phyloP scores from a whole-genome alignment of 2,329 filamentous ascomycete genomes.

The Penicillium oxalicum region DNA sequence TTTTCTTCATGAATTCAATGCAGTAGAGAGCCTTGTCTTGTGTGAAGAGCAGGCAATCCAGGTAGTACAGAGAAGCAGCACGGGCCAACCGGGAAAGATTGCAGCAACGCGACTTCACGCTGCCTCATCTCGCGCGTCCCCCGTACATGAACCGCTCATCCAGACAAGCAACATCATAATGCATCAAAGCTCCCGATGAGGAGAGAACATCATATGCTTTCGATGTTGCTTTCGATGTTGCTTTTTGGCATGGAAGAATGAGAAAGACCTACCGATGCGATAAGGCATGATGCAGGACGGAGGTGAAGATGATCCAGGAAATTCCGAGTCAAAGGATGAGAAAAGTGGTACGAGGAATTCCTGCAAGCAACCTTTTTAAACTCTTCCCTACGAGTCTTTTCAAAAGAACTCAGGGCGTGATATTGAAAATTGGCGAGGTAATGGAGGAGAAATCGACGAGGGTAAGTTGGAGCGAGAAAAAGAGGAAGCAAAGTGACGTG shows the following conservation, averaged over 20 bases:
- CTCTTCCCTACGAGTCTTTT: too few relatives aligned
- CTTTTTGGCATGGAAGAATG: neutral
- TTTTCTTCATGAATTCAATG: too few relatives aligned
- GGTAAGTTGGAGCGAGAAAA: too few relatives aligned
- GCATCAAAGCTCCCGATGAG: neutral
- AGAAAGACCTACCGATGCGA: constrained; percentile 22
- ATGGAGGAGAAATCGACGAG: too few relatives aligned
- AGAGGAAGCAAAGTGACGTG: too few relatives aligned
- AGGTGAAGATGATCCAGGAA: neutral
- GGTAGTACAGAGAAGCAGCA: neutral
- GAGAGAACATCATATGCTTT: neutral
- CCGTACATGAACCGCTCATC: neutral
- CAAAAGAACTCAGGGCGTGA: too few relatives aligned
- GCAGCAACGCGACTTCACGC: neutral
- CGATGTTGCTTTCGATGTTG: neutral
- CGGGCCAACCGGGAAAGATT: constrained; percentile 4
- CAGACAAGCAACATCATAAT: too few relatives aligned
- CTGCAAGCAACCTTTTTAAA: too few relatives aligned
- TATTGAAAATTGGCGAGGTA: too few relatives aligned
- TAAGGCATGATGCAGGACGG: constrained; percentile 12
- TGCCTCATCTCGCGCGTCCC: neutral
- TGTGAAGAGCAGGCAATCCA: too few relatives aligned
- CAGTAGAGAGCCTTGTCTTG: too few relatives aligned
- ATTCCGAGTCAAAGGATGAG: neutral
- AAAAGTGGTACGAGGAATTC: neutral